Conservation (phyloP, 1,284 basidiomycete species). For the Rhodotorula sp. region DNA sequence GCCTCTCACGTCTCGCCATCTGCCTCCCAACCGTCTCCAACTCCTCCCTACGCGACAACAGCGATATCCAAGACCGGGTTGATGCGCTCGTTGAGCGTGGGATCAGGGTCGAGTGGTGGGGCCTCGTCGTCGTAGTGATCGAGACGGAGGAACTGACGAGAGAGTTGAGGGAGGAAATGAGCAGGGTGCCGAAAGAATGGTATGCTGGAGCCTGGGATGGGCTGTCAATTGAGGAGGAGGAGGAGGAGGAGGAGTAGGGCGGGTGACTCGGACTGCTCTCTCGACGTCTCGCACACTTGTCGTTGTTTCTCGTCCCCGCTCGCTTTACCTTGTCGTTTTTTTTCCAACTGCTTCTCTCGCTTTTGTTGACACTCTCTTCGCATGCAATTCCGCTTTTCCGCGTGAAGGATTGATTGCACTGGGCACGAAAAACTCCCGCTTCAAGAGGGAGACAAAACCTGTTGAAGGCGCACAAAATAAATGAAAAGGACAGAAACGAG, state of each 20-base stretch:
- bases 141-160: slow-evolving; percentile 12
- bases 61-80: neutral
- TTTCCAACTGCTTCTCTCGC: neutral
- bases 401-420: neutral
- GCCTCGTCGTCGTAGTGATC: neutral
- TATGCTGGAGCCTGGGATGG: no score
- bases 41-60: neutral
- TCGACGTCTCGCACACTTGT: neutral
- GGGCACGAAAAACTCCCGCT: neutral
- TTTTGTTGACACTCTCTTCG: neutral
- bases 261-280: neutral
- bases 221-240: no score
- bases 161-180: slow-evolving; percentile 13
- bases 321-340: neutral
- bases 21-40: neutral
- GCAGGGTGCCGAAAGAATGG: neutral
- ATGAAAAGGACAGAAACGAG: neutral
- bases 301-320: neutral
- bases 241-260: no score
- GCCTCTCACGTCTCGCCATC: neutral
- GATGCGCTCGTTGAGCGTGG: slow-evolving; percentile 10
- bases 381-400: neutral
- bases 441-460: neutral
- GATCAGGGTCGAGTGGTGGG: slow-evolving; percentile 3
- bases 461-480: no score